Evolutionary conservation across 1,139 yeast species (phyloP).

Genomic region (Magnusiomyces clavatus): DNA sequence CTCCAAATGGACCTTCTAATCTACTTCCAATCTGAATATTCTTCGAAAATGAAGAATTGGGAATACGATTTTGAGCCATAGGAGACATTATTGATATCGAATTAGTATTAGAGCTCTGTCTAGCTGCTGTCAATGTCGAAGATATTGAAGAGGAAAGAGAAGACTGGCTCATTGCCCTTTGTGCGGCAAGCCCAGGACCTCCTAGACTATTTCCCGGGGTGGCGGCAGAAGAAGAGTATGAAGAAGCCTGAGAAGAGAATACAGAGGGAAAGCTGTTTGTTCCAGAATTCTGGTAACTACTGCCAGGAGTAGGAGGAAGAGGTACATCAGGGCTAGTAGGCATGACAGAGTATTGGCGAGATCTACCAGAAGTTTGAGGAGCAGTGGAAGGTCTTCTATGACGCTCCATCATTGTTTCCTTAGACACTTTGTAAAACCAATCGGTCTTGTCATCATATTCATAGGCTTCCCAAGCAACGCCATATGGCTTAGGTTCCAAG

Average conservation of each 20-base stretch:
- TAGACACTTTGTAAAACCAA: constrained; percentile 64
- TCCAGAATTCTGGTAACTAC: not conserved
- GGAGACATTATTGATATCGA: too few species aligned
- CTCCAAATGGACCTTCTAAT: too few species aligned
- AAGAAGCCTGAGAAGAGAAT: not conserved
- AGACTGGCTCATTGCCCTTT: not conserved
- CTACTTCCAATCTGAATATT: too few species aligned
- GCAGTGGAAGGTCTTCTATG: not conserved
- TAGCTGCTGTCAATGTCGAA: too few species aligned
- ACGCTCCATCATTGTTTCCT: constrained; percentile 23
- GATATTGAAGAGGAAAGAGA: too few species aligned
- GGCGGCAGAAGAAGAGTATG: not conserved
- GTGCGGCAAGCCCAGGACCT: constrained; percentile 1
- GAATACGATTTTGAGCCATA: too few species aligned
- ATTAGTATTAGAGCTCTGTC: too few species aligned
- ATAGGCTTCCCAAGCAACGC: constrained; percentile 84
- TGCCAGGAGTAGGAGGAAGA: not conserved
- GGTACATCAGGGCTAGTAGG: constrained; percentile 6
- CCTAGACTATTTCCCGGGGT: not conserved
- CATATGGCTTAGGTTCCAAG: constrained; percentile 88
- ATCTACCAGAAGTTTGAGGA: not conserved
- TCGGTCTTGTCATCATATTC: constrained; percentile 75
- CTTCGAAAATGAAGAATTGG: too few species aligned
- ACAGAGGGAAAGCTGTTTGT: too few species aligned
- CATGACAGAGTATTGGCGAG: constrained; percentile 13